Conservation (phyloP, 2,329 filamentous ascomycete species). For the Alternaria arborescens region DNA sequence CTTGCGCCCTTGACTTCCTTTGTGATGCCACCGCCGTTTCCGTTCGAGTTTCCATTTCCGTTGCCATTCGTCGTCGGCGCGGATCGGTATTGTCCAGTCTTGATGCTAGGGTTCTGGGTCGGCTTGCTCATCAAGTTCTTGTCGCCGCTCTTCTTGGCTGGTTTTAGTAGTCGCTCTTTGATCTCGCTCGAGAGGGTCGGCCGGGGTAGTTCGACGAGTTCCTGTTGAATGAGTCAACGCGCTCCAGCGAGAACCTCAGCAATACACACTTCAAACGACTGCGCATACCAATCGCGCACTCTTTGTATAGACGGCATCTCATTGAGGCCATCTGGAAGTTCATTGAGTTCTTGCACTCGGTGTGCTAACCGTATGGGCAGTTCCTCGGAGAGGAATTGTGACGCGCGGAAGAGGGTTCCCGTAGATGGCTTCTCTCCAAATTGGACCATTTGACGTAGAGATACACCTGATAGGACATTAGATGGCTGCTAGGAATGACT, state of each 20-base stretch:
- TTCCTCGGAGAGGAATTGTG: conserved; percentile 98
- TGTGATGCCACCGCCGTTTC: conserved; percentile 56
- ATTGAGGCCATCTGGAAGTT: conserved; percentile 92
- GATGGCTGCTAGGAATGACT: conserved; percentile 10
- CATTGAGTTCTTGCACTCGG: conserved; percentile 91
- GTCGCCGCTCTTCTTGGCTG: conserved; percentile 67
- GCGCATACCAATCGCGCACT: conserved; percentile 98
- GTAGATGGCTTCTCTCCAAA: conserved; percentile 92
- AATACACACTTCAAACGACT: conserved; percentile 90
- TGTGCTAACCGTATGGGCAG: conserved; percentile 96
- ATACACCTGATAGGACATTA: conserved; percentile 56
- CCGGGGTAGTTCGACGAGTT: conserved; percentile 87
- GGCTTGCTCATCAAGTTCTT: conserved; percentile 79
- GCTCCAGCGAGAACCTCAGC: conserved; percentile 10
- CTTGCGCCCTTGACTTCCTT: conserved; percentile 59
- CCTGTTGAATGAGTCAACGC: conserved; percentile 63
- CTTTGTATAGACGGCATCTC: conserved; percentile 97
- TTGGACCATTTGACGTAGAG: conserved; percentile 98
- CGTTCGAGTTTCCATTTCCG: conserved; percentile 48
- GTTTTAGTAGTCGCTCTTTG: conserved; percentile 78
- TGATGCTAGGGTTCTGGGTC: conserved; percentile 89
- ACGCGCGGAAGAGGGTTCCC: conserved; percentile 94
- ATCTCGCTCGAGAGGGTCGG: conserved; percentile 79
- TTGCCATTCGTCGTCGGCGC: conserved; percentile 60
- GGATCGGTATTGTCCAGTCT: conserved; percentile 79